Conservation (phyloP, 2,329 filamentous ascomycete genomes). For the Pseudopithomyces maydicus region DNA sequence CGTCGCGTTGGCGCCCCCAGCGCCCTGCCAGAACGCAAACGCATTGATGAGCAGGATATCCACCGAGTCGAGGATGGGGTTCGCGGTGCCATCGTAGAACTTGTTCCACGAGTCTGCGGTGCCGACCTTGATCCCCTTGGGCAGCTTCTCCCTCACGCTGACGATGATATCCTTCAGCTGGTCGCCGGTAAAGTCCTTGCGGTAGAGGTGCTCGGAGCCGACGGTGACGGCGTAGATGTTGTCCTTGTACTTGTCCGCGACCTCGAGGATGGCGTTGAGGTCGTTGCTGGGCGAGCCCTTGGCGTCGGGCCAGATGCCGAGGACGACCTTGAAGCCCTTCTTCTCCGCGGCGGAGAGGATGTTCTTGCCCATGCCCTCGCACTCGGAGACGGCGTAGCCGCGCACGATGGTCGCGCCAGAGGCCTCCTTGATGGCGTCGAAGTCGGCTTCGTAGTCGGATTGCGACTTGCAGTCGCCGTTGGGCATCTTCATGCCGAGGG, state of each 20-base stretch:
- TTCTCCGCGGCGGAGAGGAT: constrained; percentile 69
- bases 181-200: constrained; percentile 68
- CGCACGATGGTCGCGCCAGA: constrained; percentile 63
- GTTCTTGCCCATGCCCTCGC: constrained; percentile 62
- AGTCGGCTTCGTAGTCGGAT: constrained; percentile 68
- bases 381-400: constrained; percentile 70
- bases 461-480: constrained; percentile 65
- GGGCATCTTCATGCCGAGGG: constrained; percentile 67
- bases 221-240: constrained; percentile 72
- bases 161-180: constrained; percentile 67
- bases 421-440: constrained; percentile 61
- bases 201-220: constrained; percentile 73
- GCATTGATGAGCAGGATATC: constrained; percentile 70
- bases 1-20: constrained; percentile 62
- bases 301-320: constrained; percentile 71
- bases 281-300: constrained; percentile 67
- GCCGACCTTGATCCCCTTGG: constrained; percentile 61
- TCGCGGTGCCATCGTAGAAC: constrained; percentile 69
- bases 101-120: constrained; percentile 78
- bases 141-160: constrained; percentile 62
- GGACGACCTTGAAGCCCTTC: constrained; percentile 69
- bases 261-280: constrained; percentile 60
- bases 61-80: constrained; percentile 66
- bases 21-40: constrained; percentile 75
- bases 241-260: constrained; percentile 56